Conservation (phyloP, 2,329 filamentous ascomycete species). For the Fusarium drepaniforme region DNA sequence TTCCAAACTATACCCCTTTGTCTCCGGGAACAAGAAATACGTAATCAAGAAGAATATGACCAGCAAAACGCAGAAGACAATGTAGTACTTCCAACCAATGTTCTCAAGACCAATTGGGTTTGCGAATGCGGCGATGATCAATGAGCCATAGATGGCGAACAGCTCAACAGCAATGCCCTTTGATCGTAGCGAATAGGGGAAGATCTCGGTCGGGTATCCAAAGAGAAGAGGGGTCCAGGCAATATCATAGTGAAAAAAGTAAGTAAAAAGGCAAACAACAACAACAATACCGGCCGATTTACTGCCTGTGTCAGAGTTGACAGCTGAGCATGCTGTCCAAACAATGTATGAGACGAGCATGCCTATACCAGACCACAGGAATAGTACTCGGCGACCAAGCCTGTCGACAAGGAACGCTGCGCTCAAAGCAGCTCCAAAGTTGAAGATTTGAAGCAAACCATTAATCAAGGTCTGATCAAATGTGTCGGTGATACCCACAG, state of each 20-base stretch:
- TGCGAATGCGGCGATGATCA: constrained; percentile 53
- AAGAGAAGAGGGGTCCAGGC: constrained; percentile 61
- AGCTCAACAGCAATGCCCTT: constrained; percentile 59
- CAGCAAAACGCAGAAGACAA: constrained; percentile 49
- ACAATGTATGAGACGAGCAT: constrained; percentile 53
- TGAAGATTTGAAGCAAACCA: constrained; percentile 55
- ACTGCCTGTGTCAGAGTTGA: constrained; percentile 43
- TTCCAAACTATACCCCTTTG: constrained; percentile 45
- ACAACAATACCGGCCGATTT: constrained; percentile 56
- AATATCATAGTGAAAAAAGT: constrained; percentile 59
- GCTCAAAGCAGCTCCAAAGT: constrained; percentile 50
- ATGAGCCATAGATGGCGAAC: constrained; percentile 52
- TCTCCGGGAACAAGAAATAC: constrained; percentile 48
- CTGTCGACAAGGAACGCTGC: constrained; percentile 56
- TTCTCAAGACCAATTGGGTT: constrained; percentile 45
- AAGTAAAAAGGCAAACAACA: constrained; percentile 62
- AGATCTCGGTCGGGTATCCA: constrained; percentile 57
- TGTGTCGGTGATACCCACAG: constrained; percentile 54
- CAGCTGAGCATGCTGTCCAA: constrained; percentile 55
- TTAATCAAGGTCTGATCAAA: constrained; percentile 57
- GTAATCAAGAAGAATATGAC: constrained; percentile 37
- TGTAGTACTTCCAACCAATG: constrained; percentile 57
- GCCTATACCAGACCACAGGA: constrained; percentile 51
- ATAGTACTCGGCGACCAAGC: constrained; percentile 57
- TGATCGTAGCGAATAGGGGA: constrained; percentile 51